Conservation (phyloP, 2,329 filamentous ascomycete species). For the Phaeoacremonium minimum region DNA sequence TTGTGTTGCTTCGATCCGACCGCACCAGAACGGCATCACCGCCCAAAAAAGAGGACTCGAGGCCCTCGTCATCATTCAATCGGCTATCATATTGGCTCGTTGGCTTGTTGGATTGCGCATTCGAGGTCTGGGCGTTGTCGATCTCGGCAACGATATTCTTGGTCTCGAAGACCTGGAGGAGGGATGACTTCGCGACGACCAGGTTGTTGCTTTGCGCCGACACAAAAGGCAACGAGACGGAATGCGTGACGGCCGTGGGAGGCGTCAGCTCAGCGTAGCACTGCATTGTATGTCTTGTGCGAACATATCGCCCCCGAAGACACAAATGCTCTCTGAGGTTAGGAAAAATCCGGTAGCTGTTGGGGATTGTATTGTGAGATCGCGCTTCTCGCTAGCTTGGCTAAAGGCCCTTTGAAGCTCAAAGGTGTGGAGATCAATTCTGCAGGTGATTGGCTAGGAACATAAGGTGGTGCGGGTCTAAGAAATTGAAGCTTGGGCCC, state of each 20-base stretch:
- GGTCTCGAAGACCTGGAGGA: slow-evolving; percentile 85
- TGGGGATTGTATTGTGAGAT: not conserved
- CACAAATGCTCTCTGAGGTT: slow-evolving; percentile 3
- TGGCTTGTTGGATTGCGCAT: slow-evolving; percentile 31
- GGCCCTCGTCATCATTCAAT: slow-evolving; percentile 56
- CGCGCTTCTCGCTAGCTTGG: not conserved
- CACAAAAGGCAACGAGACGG: slow-evolving; percentile 73
- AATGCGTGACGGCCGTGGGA: slow-evolving; percentile 90
- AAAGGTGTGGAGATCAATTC: no score
- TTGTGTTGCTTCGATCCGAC: slow-evolving; percentile 60
- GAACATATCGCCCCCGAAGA: slow-evolving; percentile 15
- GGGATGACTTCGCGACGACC: slow-evolving; percentile 84
- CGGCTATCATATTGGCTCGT: slow-evolving; percentile 46
- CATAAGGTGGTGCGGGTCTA: not conserved
- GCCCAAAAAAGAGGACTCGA: slow-evolving; percentile 63
- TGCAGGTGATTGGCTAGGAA: not conserved
- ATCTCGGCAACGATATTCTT: slow-evolving; percentile 63
- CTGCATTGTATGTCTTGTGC: slow-evolving; percentile 62
- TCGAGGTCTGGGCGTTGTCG: slow-evolving; percentile 36
- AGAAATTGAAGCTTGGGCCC: no score
- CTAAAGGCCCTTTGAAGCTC: slow-evolving; percentile 1
- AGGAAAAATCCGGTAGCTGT: no score
- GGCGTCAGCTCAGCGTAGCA: slow-evolving; percentile 95
- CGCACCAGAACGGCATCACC: slow-evolving; percentile 57
- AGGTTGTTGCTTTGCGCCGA: slow-evolving; percentile 76